phyloP scores from a whole-genome alignment of 108 stramenopile species.

The Skeletonema costatum region DNA sequence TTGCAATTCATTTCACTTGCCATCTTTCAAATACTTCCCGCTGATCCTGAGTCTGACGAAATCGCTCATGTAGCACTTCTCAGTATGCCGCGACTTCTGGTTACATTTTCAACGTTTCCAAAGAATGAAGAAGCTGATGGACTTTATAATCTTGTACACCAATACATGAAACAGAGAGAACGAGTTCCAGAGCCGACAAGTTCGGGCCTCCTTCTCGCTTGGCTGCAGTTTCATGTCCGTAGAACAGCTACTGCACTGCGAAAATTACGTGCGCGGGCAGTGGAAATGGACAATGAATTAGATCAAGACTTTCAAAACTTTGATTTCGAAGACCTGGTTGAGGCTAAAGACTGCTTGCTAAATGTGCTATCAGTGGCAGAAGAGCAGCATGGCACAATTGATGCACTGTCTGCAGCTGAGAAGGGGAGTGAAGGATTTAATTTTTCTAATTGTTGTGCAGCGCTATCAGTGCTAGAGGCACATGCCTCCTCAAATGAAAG shows the following conservation, averaged over 20 bases:
- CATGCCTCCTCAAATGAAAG: slow-evolving; percentile 54
- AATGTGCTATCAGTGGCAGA: slow-evolving; percentile 53
- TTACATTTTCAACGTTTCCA: slow-evolving; percentile 54
- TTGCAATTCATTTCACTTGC: slow-evolving; percentile 38
- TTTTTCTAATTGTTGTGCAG: slow-evolving; percentile 41
- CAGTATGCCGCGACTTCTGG: slow-evolving; percentile 39
- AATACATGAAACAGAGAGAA: slow-evolving; percentile 50
- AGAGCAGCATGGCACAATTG: slow-evolving; percentile 62
- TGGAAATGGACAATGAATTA: slow-evolving; percentile 48
- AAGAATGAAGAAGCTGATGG: slow-evolving; percentile 23
- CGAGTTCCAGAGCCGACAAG: slow-evolving; percentile 42
- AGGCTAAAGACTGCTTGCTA: slow-evolving; percentile 51
- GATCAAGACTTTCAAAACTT: slow-evolving; percentile 43
- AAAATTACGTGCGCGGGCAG: slow-evolving; percentile 30
- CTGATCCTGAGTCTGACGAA: slow-evolving; percentile 34
- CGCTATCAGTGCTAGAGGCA: slow-evolving; percentile 37
- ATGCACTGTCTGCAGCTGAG: slow-evolving; percentile 49
- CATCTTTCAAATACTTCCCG: slow-evolving; percentile 52
- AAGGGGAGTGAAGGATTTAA: slow-evolving; percentile 42
- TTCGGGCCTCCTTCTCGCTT: slow-evolving; percentile 48
- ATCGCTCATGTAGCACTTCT: slow-evolving; percentile 50
- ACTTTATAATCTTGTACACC: slow-evolving; percentile 29
- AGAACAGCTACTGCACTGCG: slow-evolving; percentile 50
- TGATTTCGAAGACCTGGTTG: slow-evolving; percentile 41
- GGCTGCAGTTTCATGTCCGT: slow-evolving; percentile 56